phyloP scores from a whole-genome alignment of 441 rosid genomes.

The Lepidium campestre region DNA sequence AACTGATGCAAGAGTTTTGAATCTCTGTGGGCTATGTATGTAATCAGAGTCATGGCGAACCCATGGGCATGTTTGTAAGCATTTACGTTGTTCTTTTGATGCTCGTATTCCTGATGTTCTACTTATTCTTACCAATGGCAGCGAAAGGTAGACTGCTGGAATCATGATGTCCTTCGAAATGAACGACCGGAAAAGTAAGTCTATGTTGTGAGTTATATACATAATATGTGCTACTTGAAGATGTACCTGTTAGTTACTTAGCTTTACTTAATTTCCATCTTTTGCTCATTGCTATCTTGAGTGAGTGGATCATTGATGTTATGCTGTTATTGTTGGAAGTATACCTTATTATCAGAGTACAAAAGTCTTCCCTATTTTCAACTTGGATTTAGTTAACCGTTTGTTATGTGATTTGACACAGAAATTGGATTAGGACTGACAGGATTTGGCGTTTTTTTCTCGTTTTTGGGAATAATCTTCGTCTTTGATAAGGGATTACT shows the following conservation, averaged over 20 bases:
- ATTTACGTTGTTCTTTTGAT: neutral
- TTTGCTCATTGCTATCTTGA: neutral
- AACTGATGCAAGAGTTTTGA: neutral
- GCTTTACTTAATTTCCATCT: neutral
- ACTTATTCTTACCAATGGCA: neutral
- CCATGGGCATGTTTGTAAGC: neutral
- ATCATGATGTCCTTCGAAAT: constrained; percentile 35
- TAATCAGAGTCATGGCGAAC: neutral
- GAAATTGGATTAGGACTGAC: constrained; percentile 94
- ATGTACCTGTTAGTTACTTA: neutral
- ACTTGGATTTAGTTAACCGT: neutral
- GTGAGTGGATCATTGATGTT: neutral
- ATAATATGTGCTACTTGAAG: neutral
- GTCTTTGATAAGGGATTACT: constrained; percentile 91
- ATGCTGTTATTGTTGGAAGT: neutral
- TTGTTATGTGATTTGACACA: constrained; percentile 15
- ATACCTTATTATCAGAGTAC: neutral
- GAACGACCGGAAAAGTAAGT: constrained; percentile 34
- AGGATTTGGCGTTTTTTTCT: constrained; percentile 91
- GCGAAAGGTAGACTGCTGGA: constrained; percentile 13
- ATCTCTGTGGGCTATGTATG: neutral
- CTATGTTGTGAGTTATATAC: neutral
- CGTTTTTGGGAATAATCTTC: constrained; percentile 76
- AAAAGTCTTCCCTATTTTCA: neutral
- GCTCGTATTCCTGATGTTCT: neutral